Percentiles rank a stretch among this genome's conserved stretches.
phyloP scores from a whole-genome alignment of 148 eudicot genomes.

The Vaccinium vitisidaea region DNA sequence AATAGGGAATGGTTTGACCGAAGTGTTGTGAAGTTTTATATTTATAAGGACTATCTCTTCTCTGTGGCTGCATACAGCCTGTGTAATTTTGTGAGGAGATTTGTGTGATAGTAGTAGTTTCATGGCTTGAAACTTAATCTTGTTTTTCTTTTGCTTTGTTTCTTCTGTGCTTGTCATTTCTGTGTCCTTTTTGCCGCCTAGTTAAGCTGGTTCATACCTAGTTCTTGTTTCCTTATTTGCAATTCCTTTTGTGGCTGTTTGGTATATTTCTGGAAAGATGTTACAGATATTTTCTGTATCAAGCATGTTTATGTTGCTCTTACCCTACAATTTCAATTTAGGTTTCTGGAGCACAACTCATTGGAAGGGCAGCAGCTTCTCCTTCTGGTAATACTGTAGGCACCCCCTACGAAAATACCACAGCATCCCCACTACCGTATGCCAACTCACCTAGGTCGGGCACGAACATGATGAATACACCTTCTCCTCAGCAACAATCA shows the following conservation, averaged over 20 bases:
- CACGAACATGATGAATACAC: slow-evolving; percentile 78
- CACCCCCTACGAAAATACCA: slow-evolving; percentile 70
- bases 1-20: background rate
- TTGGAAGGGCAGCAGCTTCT: slow-evolving; percentile 84
- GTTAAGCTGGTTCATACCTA: background rate
- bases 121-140: background rate
- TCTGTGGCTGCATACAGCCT: background rate
- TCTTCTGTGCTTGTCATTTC: background rate
- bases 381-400: slow-evolving; percentile 62
- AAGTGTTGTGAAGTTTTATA: background rate
- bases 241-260: background rate
- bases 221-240: slow-evolving; percentile 4
- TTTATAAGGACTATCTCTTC: background rate
- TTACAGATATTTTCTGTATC: background rate
- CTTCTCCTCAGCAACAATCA: slow-evolving; percentile 89
- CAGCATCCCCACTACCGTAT: slow-evolving; percentile 82
- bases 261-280: background rate
- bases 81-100: background rate
- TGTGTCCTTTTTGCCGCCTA: background rate
- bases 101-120: background rate
- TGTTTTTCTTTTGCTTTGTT: slow-evolving; percentile 7
- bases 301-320: background rate
- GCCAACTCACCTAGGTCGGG: slow-evolving; percentile 96
- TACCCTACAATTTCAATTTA: slow-evolving; percentile 26
- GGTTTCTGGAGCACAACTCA: slow-evolving; percentile 75